phyloP scores from a whole-genome alignment of 345 rosid species.

The Populus alba region DNA sequence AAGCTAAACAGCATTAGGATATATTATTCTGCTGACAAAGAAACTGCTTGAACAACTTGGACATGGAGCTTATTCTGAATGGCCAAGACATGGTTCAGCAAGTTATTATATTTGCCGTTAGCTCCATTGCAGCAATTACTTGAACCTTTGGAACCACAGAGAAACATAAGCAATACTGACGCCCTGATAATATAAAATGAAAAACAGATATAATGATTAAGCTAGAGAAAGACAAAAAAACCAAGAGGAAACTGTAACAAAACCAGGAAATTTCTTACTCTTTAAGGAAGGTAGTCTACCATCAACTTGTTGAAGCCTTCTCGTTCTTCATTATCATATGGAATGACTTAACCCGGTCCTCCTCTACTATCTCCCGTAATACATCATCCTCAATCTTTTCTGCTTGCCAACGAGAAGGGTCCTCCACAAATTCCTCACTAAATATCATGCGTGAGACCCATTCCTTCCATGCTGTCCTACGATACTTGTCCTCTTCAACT shows the following conservation, averaged over 20 bases:
- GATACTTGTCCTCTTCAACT: conserved; percentile 82
- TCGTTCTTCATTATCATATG: conserved; percentile 97
- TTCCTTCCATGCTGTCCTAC: conserved; percentile 94
- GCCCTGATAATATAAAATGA: background rate
- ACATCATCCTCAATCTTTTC: conserved; percentile 89
- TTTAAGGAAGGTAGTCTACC: background rate
- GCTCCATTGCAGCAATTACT: background rate
- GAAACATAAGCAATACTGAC: background rate
- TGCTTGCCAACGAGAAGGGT: conserved; percentile 85
- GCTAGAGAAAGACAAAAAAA: background rate
- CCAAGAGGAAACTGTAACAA: background rate
- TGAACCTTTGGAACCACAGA: background rate
- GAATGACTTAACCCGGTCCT: conserved; percentile 77
- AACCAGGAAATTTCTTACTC: conserved; percentile 8
- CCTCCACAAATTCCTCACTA: conserved; percentile 87
- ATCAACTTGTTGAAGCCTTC: conserved; percentile 79
- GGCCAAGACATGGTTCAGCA: background rate
- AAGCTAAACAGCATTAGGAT: background rate
- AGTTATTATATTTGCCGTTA: background rate
- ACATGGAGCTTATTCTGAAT: background rate
- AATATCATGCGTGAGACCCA: conserved; percentile 97
- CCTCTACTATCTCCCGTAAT: conserved; percentile 79
- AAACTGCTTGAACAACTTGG: background rate
- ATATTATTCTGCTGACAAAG: background rate
- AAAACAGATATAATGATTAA: background rate